phyloP scores from a whole-genome alignment of 2,329 filamentous ascomycete species.

The Tolypocladium guangdongense region DNA sequence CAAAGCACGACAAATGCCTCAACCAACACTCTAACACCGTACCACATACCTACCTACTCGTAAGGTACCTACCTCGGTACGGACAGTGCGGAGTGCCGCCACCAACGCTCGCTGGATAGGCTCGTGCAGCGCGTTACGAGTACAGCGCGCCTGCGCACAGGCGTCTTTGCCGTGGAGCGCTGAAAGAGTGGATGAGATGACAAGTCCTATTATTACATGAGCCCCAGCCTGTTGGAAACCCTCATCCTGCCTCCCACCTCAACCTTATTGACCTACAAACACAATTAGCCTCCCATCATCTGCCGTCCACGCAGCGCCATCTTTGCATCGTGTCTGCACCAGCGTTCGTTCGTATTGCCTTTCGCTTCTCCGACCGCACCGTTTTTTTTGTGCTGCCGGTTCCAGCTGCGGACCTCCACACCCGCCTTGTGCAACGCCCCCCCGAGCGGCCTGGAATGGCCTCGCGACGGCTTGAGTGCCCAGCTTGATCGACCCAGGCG shows the following conservation, averaged over 20 bases:
- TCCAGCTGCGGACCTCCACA: neutral
- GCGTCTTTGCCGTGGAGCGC: neutral
- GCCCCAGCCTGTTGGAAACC: neutral
- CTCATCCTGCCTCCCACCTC: neutral
- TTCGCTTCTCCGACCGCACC: neutral
- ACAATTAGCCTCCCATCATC: neutral
- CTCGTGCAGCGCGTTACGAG: too few species aligned
- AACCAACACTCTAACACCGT: neutral
- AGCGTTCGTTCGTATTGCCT: neutral
- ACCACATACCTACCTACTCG: neutral
- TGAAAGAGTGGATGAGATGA: neutral
- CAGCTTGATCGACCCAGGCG: constrained; percentile 1
- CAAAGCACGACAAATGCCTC: neutral
- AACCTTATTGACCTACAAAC: neutral
- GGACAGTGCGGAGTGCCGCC: neutral
- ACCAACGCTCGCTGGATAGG: neutral
- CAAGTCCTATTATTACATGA: neutral
- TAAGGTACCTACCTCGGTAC: too few species aligned
- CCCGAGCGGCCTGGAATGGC: constrained; percentile 5
- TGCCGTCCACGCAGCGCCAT: neutral
- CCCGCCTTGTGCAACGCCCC: neutral
- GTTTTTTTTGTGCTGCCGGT: neutral
- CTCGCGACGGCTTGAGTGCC: neutral
- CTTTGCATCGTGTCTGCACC: neutral
- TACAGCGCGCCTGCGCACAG: neutral